Base-by-base conservation (phyloP, 257 asterid species). In the Solanum rostratum region DNA sequence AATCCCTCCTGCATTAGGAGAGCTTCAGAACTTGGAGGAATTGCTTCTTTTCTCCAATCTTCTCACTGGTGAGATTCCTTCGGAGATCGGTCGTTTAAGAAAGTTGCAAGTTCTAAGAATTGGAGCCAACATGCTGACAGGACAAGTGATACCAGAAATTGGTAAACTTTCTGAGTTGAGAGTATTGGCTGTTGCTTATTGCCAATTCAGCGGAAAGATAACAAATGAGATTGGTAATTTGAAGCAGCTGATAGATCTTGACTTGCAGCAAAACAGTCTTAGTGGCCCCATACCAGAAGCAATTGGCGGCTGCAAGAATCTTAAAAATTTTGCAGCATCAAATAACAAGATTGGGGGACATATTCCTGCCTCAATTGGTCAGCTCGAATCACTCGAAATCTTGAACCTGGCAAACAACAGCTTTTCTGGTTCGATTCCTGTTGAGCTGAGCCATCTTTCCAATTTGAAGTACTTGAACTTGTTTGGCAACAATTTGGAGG, bases 381-480 rank as follows among this genome's bases (percentile, higher is more conserved):
- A 83, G 49, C 94, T 94, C 19, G 62, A 83, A 81, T 92, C 93
- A 13, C 92, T 96, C 24, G 87, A 92, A 88, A 86, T 96, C 87
- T 71, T 96, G 87, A 96, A 94, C 83, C 87, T 94, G 68, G 97
- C 91, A 80, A 96, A 96, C 91, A 96, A 96, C 84, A 94, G 92
- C 88, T 85, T 96, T 22, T 89, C 97, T 2, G 99, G 96, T 81
- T 63, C 54, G 4, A 83, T 96, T 78, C 93, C 99, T 6, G 84
- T 54, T 3, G 97, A 88, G 90, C 65, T 96, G 10, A 86, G 94
- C 81, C 85, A 50, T 5, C 85, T 92, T 45, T 84, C 86, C 37
- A 90, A 84, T 80, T 83, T 96, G 91, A 88, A 45, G 87, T 96
- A 94, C 88, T 85, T 96, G 85, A 93, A 93, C 88, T 85, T 96